Evolutionary conservation across 1,139 yeast species (phyloP), one percentile per base, ranked within the genome.

Genomic region (Lodderomyces pseudojiufengensis): DNA sequence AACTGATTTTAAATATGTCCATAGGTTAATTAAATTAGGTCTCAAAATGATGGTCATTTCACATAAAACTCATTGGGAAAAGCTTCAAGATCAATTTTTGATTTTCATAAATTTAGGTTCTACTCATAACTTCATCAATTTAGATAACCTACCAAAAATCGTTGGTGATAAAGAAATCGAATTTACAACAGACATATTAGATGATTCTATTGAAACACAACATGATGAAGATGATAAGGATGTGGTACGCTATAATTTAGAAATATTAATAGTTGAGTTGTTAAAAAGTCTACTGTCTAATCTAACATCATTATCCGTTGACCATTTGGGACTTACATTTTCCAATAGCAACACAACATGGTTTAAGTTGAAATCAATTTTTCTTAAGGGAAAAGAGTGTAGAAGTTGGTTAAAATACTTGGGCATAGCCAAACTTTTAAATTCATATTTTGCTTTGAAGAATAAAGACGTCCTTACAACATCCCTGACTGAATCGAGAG

Each of bases 61-160:
- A 29, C 49, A 55, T 27, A 46, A 57, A 10, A 52, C 71, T 2
- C 55, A 63, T 2, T 60, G 59, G 47, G 62, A 56, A 3, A 49
- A 57, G 4, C 45, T 73, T 10, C 59, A 56, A 28, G 47, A 47
- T 9, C 71, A 71, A 43, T 46, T 70, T 25, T 44, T 60, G 10
- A 42, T 62, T 2, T 71, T 73, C 41, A 30, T 65, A 3, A 70
- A 70, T 40, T 37, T 68, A n/a, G 46, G 49, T 3, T 43, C 54
- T 2, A 48, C 52, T 5, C 52, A 46, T 38, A 37, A 36, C n/a
- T 45, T 45, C 22, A 39, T 51, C 27, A 38, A 33, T 27, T 37
- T 41, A 31, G 31, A 40, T 10, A 18, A 28, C 3, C 32, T 43
- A n/a, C 48, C 48, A 4, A 35, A 40, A 29, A 31, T 44, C 8